A percentile compares a stretch with the other conserved stretches of the same genome.
Conservation (phyloP, 768 basidiomycete species). For the Cantharellus cinnabarinus region DNA sequence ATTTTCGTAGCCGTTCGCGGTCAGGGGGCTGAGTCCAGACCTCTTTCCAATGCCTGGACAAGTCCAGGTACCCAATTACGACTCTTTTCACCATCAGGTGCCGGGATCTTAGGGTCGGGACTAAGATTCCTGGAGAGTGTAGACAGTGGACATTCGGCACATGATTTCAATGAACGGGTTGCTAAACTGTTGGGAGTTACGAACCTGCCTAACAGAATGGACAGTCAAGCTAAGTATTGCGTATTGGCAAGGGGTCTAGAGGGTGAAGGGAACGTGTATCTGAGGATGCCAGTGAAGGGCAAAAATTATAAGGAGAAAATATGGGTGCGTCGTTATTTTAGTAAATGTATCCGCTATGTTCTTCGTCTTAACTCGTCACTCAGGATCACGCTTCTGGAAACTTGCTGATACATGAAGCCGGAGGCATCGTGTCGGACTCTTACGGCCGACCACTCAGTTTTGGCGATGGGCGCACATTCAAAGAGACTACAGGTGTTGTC, state of each 20-base stretch:
- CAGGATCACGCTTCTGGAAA: conserved; percentile 84
- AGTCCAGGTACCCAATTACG: not conserved
- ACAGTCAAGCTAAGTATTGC: conserved; percentile 90
- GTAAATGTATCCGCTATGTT: not conserved
- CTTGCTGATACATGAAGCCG: conserved; percentile 72
- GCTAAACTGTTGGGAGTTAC: conserved; percentile 46
- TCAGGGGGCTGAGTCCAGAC: conserved; percentile 40
- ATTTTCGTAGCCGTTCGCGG: conserved; percentile 77
- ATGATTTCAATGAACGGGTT: conserved; percentile 60
- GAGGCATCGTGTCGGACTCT: conserved; percentile 74
- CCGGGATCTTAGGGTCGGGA: conserved; percentile 15
- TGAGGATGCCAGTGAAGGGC: conserved; percentile 51
- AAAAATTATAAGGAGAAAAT: conserved; percentile 81
- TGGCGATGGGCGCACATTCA: conserved; percentile 66
- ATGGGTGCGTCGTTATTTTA: conserved; percentile 38
- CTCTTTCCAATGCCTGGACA: conserved; percentile 24
- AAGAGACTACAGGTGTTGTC: conserved; percentile 72
- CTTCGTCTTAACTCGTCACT: not conserved
- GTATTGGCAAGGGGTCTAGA: conserved; percentile 48
- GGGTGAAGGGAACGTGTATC: conserved; percentile 54
- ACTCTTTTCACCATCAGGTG: not conserved
- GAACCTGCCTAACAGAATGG: conserved; percentile 59
- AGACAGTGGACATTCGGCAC: conserved; percentile 81
- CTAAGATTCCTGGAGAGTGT: conserved; percentile 77
- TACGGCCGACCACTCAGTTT: conserved; percentile 65